Evolutionary conservation across 768 basidiomycete species (phyloP).

Genomic region (Suillus americanus): DNA sequence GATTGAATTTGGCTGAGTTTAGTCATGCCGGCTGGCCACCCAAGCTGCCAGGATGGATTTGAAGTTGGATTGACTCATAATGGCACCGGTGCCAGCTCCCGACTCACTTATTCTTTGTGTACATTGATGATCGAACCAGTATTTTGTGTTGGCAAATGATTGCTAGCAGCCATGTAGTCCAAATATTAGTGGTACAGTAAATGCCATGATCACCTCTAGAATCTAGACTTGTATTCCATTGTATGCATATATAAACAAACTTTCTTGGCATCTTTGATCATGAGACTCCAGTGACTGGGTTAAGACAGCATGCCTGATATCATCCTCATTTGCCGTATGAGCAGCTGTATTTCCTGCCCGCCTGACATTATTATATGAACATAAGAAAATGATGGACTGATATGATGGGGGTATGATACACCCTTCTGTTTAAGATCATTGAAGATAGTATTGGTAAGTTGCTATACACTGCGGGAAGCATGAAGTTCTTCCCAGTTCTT

Average conservation of each 20-base stretch:
- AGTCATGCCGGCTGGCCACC: no score
- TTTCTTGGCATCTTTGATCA: neutral
- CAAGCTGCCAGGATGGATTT: no score
- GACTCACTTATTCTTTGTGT: no score
- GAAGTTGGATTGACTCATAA: no score
- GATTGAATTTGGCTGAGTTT: no score
- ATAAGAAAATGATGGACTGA: neutral
- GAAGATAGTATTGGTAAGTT: neutral
- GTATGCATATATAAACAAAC: neutral
- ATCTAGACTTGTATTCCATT: neutral
- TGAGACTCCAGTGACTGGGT: neutral
- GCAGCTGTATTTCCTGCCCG: neutral
- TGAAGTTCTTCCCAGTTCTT: neutral
- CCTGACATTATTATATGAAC: neutral
- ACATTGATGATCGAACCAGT: no score
- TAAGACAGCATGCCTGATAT: neutral
- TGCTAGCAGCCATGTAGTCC: no score
- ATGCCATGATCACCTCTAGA: neutral
- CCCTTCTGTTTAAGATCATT: neutral
- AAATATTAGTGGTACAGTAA: neutral
- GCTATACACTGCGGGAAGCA: neutral
- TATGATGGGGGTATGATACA: neutral
- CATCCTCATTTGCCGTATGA: neutral
- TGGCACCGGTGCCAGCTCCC: no score
- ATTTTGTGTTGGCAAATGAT: no score